A percentile compares a stretch with the other conserved stretches of the same genome.
Evolutionary conservation across 31 red algal genomes (phyloP).

Genomic region (Asparagopsis taxiformis): DNA sequence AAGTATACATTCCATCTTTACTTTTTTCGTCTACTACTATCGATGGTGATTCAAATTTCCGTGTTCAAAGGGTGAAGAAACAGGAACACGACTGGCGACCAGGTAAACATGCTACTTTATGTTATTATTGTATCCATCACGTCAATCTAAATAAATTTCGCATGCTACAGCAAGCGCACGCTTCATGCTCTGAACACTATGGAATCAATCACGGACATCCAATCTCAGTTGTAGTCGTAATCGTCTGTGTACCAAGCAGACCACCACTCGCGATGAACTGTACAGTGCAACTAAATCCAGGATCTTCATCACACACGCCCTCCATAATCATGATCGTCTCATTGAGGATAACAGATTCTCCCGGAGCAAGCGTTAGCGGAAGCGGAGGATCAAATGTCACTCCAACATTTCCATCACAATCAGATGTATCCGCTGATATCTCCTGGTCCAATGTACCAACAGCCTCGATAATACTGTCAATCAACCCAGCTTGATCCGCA

Average conservation of each 20-base stretch:
- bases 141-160: no score
- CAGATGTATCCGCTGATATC: slow-evolving; percentile 3
- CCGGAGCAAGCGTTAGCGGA: slow-evolving; percentile 7
- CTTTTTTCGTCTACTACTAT: no score
- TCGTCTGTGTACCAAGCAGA: background rate
- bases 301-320: background rate
- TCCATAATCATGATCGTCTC: background rate
- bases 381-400: slow-evolving; percentile 10
- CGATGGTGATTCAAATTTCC: no score
- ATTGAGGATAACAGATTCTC: background rate
- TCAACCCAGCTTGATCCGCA: background rate
- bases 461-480: background rate
- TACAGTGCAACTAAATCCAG: background rate
- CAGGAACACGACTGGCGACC: no score
- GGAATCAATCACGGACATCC: no score
- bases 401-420: slow-evolving; percentile 13
- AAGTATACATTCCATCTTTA: no score
- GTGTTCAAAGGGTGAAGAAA: no score
- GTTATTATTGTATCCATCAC: no score
- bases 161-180: no score
- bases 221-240: background rate
- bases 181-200: no score
- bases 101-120: no score
- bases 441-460: slow-evolving; percentile 2
- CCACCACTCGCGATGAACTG: background rate